Evolutionary conservation across 805 yeast genomes (phyloP).

Genomic region (Saccharomycopsis malanga): DNA sequence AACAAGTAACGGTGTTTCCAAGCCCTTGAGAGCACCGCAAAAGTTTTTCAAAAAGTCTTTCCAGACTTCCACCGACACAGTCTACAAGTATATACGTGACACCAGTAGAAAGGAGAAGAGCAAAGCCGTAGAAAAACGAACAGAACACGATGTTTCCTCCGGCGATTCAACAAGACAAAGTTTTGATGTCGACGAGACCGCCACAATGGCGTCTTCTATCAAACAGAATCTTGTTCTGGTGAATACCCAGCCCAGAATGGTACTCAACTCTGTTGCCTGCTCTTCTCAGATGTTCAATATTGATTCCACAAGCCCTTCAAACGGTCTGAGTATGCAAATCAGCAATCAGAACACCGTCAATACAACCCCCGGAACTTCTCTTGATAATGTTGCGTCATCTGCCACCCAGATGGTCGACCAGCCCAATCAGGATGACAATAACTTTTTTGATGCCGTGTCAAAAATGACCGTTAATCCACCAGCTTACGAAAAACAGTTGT

Average conservation of each 20-base stretch:
- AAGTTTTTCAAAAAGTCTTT: conserved; percentile 3
- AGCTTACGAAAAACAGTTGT: not conserved
- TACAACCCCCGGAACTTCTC: conserved; percentile 1
- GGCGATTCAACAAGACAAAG: no score
- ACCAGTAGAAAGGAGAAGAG: no score
- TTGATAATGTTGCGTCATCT: not conserved
- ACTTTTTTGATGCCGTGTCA: not conserved
- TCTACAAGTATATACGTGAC: not conserved
- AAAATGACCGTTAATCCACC: not conserved
- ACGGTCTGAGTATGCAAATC: not conserved
- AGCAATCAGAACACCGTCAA: not conserved
- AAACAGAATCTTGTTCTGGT: no score
- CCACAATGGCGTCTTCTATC: no score
- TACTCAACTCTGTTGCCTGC: no score
- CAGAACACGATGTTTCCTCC: no score
- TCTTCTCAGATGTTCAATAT: no score
- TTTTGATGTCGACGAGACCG: no score
- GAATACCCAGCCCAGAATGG: no score
- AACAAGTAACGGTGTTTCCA: not conserved
- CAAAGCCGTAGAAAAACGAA: no score
- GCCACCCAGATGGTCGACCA: not conserved
- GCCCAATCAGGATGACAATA: not conserved
- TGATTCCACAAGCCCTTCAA: not conserved
- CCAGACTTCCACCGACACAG: conserved; percentile 4
- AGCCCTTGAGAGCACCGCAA: not conserved